phyloP scores from a whole-genome alignment of 768 basidiomycete genomes.

The Gymnopilus dilepis region DNA sequence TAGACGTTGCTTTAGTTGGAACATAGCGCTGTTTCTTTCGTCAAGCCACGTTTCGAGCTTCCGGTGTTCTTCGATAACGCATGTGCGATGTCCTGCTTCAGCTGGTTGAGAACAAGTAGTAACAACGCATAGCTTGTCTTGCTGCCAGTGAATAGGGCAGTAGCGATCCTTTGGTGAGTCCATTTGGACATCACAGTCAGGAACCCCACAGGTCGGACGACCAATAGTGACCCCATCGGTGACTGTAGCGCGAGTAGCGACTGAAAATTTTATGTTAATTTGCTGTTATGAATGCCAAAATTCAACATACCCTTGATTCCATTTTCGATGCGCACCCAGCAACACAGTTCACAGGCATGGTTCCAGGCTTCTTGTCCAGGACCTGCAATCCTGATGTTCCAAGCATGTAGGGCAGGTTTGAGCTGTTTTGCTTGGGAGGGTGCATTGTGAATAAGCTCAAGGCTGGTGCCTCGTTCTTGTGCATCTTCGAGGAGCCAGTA shows the following conservation, averaged over 20 bases:
- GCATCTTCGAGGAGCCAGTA: conserved; percentile 27
- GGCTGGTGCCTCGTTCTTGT: neutral
- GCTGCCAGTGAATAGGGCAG: neutral
- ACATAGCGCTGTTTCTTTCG: conserved; percentile 8
- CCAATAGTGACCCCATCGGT: no score
- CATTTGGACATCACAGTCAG: conserved; percentile 28
- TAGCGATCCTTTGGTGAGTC: neutral
- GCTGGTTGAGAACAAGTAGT: neutral
- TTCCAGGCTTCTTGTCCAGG: conserved; percentile 31
- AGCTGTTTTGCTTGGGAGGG: conserved; percentile 24
- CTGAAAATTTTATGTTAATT: no score
- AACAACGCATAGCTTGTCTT: neutral
- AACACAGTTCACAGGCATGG: no score
- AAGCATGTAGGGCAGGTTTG: conserved; percentile 22
- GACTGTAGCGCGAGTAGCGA: no score
- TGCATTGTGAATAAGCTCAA: conserved; percentile 26
- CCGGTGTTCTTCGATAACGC: neutral
- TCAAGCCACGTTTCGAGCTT: neutral
- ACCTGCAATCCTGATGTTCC: conserved; percentile 29
- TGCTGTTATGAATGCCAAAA: no score
- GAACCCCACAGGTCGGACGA: conserved; percentile 34
- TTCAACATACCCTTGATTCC: no score
- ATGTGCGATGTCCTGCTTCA: neutral
- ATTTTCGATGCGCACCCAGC: no score
- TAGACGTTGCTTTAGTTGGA: conserved; percentile 7